Base-by-base conservation (phyloP, 2,329 filamentous ascomycete species). In the Aspergillus udagawae region DNA sequence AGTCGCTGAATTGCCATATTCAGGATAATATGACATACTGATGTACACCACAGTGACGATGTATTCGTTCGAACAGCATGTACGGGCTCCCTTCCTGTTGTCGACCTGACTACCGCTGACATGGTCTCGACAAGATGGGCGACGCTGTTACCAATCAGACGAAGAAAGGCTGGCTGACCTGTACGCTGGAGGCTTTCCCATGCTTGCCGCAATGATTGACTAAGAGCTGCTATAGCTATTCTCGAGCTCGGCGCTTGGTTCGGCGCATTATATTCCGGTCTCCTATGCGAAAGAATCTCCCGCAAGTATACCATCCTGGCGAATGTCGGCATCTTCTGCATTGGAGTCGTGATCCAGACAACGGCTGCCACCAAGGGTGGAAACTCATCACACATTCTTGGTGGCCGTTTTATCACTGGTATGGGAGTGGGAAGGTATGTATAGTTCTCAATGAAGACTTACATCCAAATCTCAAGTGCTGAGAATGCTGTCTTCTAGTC, bases 211-310 rank as follows among this genome's bases (percentile, higher is more conserved):
- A 25, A 14, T 12, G 28, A 21, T 10, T 42, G 35, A 23, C 44
- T 52, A 53, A 50, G 21, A 27, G 28, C 12, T 35, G 20, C 10
- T 79, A 80, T 77, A 44, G 80, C 88, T 2, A 90, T 91, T 61
- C 83, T 92, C 27, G 88, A 91, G 68, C 82, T 92, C 1, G 89
- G 89, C 53, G 89, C 88, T 47, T 92, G 88, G 88, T 68, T 90
- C n/a, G 89, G 89, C 41, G 84, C 86, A 0, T 73, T 92, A 3
- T 78, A 88, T 44, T 88, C 84, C 2, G 86, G 88, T 1, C 88
- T 88, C 66, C 71, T 91, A n/a, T 88, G 88, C 20, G 89, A 92
- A 67, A 78, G 81, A 3, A 70, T 86, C 51, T 88, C 86, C 1
- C 81, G 89, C 49, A 91, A 91, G 70, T 86, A 87, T 60, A 82